Conservation (phyloP, 257 asterid genomes). For the Catharanthus roseus region DNA sequence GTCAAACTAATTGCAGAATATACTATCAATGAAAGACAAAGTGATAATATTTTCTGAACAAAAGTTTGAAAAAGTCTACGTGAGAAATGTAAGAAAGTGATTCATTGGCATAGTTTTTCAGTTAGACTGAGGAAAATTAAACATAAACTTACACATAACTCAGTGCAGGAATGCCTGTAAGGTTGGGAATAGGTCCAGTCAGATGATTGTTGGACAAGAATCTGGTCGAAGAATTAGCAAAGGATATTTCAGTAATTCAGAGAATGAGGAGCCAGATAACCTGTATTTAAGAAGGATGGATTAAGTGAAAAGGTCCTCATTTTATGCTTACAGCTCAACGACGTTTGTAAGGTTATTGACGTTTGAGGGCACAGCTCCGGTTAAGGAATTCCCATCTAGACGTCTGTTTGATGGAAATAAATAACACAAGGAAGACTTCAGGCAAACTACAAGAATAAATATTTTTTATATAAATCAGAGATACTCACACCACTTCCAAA, state of each 20-base stretch:
- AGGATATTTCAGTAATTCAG: not conserved
- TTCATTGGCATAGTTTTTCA: not conserved
- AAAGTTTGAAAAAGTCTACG: not conserved
- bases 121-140: not conserved
- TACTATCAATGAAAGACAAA: not conserved
- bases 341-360: constrained; percentile 52
- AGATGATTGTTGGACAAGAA: constrained; percentile 68
- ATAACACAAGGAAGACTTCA: not conserved
- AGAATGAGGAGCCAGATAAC: not conserved
- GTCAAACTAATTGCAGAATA: not conserved
- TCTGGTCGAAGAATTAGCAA: constrained; percentile 36
- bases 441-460: constrained; percentile 6
- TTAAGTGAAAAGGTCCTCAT: not conserved
- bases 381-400: constrained; percentile 58
- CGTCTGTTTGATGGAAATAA: constrained; percentile 42
- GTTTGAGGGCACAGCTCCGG: constrained; percentile 50
- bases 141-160: constrained; percentile 50
- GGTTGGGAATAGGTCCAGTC: constrained; percentile 57
- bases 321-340: constrained; percentile 56
- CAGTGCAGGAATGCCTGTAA: constrained; percentile 48
- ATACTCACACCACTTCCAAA: constrained; percentile 76
- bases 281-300: not conserved
- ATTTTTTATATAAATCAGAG: constrained; percentile 13
- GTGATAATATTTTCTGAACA: not conserved
- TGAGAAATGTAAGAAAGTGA: not conserved